Base-by-base conservation (phyloP, 2,329 filamentous ascomycete genomes). In the Phyllosticta ampelicida region DNA sequence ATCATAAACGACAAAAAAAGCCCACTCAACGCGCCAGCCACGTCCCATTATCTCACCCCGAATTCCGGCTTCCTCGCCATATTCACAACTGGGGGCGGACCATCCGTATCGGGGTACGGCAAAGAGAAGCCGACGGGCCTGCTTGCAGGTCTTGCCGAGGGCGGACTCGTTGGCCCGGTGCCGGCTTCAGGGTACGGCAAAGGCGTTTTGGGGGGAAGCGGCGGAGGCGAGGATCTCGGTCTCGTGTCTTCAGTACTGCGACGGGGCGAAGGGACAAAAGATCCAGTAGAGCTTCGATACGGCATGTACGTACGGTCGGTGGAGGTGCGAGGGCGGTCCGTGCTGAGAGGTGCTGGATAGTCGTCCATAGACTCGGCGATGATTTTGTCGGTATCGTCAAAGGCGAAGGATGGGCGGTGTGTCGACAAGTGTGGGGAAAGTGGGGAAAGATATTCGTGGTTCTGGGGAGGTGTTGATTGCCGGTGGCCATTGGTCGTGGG, bases 11-110 rank as follows among this genome's bases (percentile, higher is more conserved):
- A 8, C 4, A 44, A 16, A n/a, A 44, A 44, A 18, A 44, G n/a
- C n/a, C 13, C 11, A 16, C 36, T 6, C 36, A 13, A 36, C 9
- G 10, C 9, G 13, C 13, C 13, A 44, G n/a, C 36, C n/a, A 16
- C 36, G 4, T 44, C 36, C 16, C 3, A 2, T 44, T n/a, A 44
- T 16, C 36, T 44, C 36, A 62, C 16, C 26, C 61, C 78, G 65
- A 86, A 89, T 53, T 87, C 86, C 0, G 92, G 92, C 71, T 96
- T 96, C 64, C 86, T 83, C 51, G 87, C 85, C 80, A 90, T 87
- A 66, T 95, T 95, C 8, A 95, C 90, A 6, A 82, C 78, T 2
- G 92, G 92, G 18, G 92, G 91, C 26, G 87, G 86, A 23, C 86
- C 87, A 66, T 95, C 87, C 51, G 84, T 85, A 53, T 89, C 74